Evolutionary conservation across 2,329 filamentous ascomycete genomes (phyloP), one percentile per base, ranked within the genome.

Genomic region (Phyllosticta citrichinensis): DNA sequence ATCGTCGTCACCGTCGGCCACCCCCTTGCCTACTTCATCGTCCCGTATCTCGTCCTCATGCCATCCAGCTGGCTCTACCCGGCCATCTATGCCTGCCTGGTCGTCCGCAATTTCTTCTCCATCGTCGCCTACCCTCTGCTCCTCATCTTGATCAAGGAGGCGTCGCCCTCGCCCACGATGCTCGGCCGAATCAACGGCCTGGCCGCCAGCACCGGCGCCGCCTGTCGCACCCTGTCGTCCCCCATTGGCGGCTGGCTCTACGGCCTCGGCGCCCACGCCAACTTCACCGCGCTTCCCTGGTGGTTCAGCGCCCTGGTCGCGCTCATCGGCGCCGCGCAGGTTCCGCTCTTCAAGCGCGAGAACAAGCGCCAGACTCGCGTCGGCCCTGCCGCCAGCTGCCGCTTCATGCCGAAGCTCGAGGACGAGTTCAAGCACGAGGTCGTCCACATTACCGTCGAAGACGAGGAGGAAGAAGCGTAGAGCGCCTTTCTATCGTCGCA

Each of bases 151-250:
- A 80, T 90, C 68, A 90, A 90, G 71, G 85, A 89, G 73, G 85
- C 87, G 1, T 83, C 84, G 3, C 85, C 86, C 0, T 80, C 82
- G 4, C 77, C 83, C 3, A 80, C 79, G 1, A 80, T 83, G 5
- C 77, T 90, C 17, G 87, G 87, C 1, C 85, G 83, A 66, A 87
- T 90, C 70, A 90, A 90, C 64, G 87, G 87, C 0, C 74, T 89
- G 9, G 86, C 87, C 55, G 88, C 88, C 63, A 87, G 84, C 2
- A 86, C 83, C 1, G 87, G 86, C n/a, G 88, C 87, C 20, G 82
- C 84, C 4, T 86, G 85, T 62, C 80, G 87, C n/a, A 89, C 85
- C 0, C 69, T 89, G 50, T 85, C 86, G 1, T 87, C 86, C 22
- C 87, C 87, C 0, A 73, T 89, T 27, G 84, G 85, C 2, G 87